phyloP scores from a whole-genome alignment of 352 stramenopile species.

The Phytophthora cryptogea region DNA sequence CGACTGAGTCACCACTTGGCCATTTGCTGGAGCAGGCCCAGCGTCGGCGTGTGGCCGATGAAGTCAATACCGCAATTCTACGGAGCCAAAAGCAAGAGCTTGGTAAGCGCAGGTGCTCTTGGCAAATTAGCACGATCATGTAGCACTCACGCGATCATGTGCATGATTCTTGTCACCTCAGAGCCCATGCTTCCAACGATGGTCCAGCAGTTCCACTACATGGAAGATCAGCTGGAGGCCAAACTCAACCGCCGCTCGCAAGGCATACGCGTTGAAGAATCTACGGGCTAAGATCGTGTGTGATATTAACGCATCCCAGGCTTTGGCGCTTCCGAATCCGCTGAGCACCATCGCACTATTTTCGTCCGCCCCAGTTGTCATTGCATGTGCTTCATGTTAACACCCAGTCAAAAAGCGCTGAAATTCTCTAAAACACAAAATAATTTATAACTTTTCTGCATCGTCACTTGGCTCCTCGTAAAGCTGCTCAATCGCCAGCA shows the following conservation, averaged over 20 bases:
- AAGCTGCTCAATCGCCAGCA: conserved; percentile 53
- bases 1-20: conserved; percentile 53
- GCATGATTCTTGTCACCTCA: conserved; percentile 17
- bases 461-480: conserved; percentile 41
- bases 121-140: background rate
- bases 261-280: conserved; percentile 54
- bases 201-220: conserved; percentile 78
- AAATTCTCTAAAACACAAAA: conserved; percentile 35
- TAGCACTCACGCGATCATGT: conserved; percentile 10
- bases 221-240: conserved; percentile 70
- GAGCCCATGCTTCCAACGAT: conserved; percentile 79
- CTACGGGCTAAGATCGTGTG: conserved; percentile 24
- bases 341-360: background rate
- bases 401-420: conserved; percentile 1
- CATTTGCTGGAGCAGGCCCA: conserved; percentile 67
- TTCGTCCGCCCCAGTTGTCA: conserved; percentile 22
- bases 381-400: conserved; percentile 30
- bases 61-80: conserved; percentile 79
- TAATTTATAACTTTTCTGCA: conserved; percentile 48
- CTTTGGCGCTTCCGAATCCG: conserved; percentile 2
- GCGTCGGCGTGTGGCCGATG: conserved; percentile 65
- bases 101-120: conserved; percentile 33
- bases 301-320: background rate
- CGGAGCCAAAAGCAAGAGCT: conserved; percentile 76
- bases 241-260: conserved; percentile 62